These are phyloP conservation scores for Cladophialophora immunda DNA, from an alignment of 2,329 filamentous ascomycete species.

Conservation along the genomic window DNA sequence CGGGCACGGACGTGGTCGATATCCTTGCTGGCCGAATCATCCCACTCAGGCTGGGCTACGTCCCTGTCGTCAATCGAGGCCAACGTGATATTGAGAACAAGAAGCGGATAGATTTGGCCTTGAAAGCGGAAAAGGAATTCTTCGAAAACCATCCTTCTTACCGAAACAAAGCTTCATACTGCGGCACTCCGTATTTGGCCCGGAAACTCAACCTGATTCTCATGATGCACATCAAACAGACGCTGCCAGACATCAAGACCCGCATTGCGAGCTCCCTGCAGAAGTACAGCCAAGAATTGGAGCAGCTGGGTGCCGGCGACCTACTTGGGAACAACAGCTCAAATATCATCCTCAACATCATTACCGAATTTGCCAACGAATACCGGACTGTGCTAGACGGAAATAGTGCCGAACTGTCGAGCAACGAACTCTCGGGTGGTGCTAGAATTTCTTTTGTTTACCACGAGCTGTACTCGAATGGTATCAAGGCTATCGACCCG, in stretches of 20 bases:
- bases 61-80: conserved; percentile 96
- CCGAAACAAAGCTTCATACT: conserved; percentile 98
- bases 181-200: conserved; percentile 94
- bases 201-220: conserved; percentile 97
- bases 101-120: conserved; percentile 86
- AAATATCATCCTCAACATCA: conserved; percentile 98
- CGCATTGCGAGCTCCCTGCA: conserved; percentile 92
- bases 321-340: conserved; percentile 92
- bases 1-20: conserved; percentile 97
- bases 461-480: conserved; percentile 97
- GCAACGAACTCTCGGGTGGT: conserved; percentile 91
- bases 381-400: conserved; percentile 96
- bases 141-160: conserved; percentile 99
- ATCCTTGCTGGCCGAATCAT: conserved; percentile 98
- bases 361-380: conserved; percentile 98
- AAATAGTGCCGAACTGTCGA: conserved; percentile 95
- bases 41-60: conserved; percentile 90
- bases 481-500: conserved; percentile 95
- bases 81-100: conserved; percentile 99
- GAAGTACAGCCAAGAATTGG: conserved; percentile 86
- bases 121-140: conserved; percentile 95
- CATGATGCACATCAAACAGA: conserved; percentile 99
- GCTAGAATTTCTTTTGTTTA: conserved; percentile 99
- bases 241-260: conserved; percentile 96
- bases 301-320: conserved; percentile 80